Conservation (phyloP, 1,284 basidiomycete genomes). For the Cryptococcus sp. region DNA sequence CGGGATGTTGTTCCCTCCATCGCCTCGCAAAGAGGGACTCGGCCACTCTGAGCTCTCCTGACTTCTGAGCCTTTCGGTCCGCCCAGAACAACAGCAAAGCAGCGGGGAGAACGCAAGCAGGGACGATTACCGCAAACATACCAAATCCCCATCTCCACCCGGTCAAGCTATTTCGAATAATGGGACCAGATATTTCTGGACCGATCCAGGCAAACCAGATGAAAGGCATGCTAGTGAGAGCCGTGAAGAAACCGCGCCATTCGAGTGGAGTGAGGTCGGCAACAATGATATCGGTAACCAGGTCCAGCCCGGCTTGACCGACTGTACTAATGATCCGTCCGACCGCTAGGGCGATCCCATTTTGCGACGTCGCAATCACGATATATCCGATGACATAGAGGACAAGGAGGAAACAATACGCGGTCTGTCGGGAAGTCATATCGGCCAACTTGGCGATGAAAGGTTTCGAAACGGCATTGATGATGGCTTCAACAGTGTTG, state of each 20-base stretch:
- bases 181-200: slow-evolving; percentile 55
- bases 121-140: slow-evolving; percentile 43
- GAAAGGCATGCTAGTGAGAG: slow-evolving; percentile 63
- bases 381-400: slow-evolving; percentile 30
- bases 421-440: slow-evolving; percentile 15
- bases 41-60: no score
- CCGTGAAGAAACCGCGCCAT: slow-evolving; percentile 68
- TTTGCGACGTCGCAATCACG: slow-evolving; percentile 14
- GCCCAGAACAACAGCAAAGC: no score
- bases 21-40: no score
- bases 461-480: slow-evolving; percentile 27
- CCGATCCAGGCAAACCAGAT: slow-evolving; percentile 45
- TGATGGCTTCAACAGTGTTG: slow-evolving; percentile 29
- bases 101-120: slow-evolving; percentile 20
- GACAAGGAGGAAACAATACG: slow-evolving; percentile 11
- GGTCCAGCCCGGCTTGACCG: slow-evolving; percentile 26
- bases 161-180: slow-evolving; percentile 46
- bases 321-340: slow-evolving; percentile 24
- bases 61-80: no score
- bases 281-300: slow-evolving; percentile 14
- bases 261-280: slow-evolving; percentile 69
- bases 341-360: slow-evolving; percentile 18
- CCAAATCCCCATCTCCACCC: slow-evolving; percentile 63
- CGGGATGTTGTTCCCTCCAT: no score
- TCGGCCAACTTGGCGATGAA: slow-evolving; percentile 32